Conservation (phyloP, 345 rosid genomes). For the Cardamine occulta region DNA sequence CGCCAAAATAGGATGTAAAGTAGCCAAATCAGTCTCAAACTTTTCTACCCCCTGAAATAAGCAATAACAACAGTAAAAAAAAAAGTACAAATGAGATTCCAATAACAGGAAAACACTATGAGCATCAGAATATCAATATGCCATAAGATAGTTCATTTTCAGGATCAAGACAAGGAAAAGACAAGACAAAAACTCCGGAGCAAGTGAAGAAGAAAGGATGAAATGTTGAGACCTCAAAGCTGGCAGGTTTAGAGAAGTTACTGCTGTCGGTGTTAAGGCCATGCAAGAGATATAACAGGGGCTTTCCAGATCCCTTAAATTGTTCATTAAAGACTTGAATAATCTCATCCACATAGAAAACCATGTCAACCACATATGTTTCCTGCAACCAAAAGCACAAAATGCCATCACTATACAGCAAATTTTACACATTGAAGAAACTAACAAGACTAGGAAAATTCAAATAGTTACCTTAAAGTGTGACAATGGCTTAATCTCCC, state of each 20-base stretch:
- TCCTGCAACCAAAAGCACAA: constrained; percentile 55
- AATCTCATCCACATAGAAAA: constrained; percentile 74
- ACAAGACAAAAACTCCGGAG: constrained; percentile 13
- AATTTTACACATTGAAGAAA: constrained; percentile 1
- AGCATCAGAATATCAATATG: constrained; percentile 23
- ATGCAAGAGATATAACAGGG: constrained; percentile 72
- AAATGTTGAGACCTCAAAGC: constrained; percentile 63
- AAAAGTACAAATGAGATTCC: constrained; percentile 7
- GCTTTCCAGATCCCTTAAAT: constrained; percentile 59
- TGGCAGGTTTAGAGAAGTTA: constrained; percentile 80
- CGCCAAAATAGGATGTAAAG: constrained; percentile 85
- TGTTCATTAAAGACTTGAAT: constrained; percentile 54
- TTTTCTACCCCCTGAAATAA: constrained; percentile 72
- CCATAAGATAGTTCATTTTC: constrained; percentile 18
- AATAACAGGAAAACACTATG: background rate
- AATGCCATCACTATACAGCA: background rate
- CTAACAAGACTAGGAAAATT: constrained; percentile 11
- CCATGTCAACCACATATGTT: constrained; percentile 70
- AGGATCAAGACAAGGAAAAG: constrained; percentile 18
- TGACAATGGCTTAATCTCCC: constrained; percentile 70
- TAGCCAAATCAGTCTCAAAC: constrained; percentile 67
- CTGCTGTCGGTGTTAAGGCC: constrained; percentile 92
- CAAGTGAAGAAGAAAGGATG: constrained; percentile 28
- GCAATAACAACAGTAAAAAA: background rate
- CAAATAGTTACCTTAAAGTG: constrained; percentile 60